A percentile compares a stretch with the other conserved stretches of the same genome.
These are phyloP conservation scores for Curvularia hawaiiensis DNA, from an alignment of 2,329 filamentous ascomycete genomes.

Conservation along the genomic window DNA sequence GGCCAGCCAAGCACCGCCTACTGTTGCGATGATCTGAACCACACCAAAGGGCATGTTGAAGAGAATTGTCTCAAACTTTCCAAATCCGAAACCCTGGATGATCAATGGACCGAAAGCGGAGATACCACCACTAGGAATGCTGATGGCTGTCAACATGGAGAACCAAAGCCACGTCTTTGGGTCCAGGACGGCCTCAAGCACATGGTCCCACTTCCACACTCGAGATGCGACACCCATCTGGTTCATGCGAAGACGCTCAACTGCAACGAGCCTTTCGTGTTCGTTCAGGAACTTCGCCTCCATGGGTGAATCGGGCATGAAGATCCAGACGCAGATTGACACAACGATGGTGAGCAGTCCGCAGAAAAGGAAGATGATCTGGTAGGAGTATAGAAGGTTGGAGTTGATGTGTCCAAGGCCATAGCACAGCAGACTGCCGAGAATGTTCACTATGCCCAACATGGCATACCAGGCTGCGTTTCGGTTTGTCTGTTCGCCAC, in stretches of 20 bases:
- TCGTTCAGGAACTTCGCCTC: constrained; percentile 62
- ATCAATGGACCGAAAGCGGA: constrained; percentile 65
- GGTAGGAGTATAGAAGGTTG: constrained; percentile 43
- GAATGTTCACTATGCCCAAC: constrained; percentile 63
- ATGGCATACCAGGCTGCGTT: constrained; percentile 66
- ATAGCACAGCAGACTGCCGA: constrained; percentile 62
- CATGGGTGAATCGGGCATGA: constrained; percentile 69
- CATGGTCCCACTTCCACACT: constrained; percentile 59
- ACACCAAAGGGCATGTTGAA: constrained; percentile 67
- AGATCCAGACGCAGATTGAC: constrained; percentile 55
- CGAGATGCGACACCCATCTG: constrained; percentile 50
- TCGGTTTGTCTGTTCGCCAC: constrained; percentile 63
- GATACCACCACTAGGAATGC: constrained; percentile 63
- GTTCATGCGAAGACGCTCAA: constrained; percentile 58
- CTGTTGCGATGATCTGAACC: constrained; percentile 64
- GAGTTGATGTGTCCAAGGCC: constrained; percentile 64
- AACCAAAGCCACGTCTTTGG: constrained; percentile 64
- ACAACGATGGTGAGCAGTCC: constrained; percentile 57
- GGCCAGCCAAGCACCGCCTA: constrained; percentile 63
- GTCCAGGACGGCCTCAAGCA: constrained; percentile 61
- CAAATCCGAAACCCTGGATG: constrained; percentile 63
- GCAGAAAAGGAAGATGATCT: constrained; percentile 47
- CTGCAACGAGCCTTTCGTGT: constrained; percentile 62
- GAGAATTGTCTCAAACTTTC: constrained; percentile 61
- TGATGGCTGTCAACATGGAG: constrained; percentile 49